Evolutionary conservation across 1,139 yeast genomes (phyloP).

Genomic region (Schwanniomyces etchellsii): DNA sequence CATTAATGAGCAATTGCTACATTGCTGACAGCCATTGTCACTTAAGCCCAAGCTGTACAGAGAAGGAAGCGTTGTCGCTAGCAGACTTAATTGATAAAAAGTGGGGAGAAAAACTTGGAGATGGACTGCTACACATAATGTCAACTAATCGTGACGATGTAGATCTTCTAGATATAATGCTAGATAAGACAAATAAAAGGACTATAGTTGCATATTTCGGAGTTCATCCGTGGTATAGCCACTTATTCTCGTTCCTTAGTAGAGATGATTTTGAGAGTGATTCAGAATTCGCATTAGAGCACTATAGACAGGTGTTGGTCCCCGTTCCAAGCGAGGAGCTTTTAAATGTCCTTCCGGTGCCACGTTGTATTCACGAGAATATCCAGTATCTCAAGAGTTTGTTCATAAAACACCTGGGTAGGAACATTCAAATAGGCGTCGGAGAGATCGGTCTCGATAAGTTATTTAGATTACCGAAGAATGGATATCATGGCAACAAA

Average conservation of each 20-base stretch:
- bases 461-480: conserved; percentile 59
- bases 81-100: conserved; percentile 7
- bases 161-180: conserved; percentile 25
- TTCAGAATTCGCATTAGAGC: conserved; percentile 33
- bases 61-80: conserved; percentile 7
- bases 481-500: conserved; percentile 48
- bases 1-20: conserved; percentile 3
- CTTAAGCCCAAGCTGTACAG: conserved; percentile 11
- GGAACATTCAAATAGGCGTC: conserved; percentile 28
- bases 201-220: conserved; percentile 64
- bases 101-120: not conserved
- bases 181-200: conserved; percentile 16
- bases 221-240: conserved; percentile 87
- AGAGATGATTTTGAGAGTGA: conserved; percentile 11
- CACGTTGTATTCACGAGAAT: conserved; percentile 40
- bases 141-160: conserved; percentile 53
- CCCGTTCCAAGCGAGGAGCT: conserved; percentile 41
- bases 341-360: conserved; percentile 53
- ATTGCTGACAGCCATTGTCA: conserved; percentile 18
- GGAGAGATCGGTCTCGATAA: conserved; percentile 93
- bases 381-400: conserved; percentile 21
- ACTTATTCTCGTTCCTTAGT: conserved; percentile 38
- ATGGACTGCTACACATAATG: conserved; percentile 37
- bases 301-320: conserved; percentile 48
- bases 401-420: conserved; percentile 15